These are phyloP conservation scores for Xylariales sp. DNA, from an alignment of 2,329 filamentous ascomycete genomes.

Conservation along the genomic window DNA sequence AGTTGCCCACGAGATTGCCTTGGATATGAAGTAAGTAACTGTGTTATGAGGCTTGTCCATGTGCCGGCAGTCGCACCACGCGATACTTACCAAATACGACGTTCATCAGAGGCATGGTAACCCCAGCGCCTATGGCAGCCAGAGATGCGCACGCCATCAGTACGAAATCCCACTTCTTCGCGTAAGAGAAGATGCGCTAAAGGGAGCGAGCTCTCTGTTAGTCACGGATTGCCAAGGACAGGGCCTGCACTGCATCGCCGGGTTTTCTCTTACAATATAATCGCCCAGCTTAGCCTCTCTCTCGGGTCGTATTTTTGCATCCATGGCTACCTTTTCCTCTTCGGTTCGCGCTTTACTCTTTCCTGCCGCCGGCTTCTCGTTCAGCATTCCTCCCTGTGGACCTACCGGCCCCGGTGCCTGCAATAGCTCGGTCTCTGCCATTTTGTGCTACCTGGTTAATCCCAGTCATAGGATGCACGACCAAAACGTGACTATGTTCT, in stretches of 20 bases:
- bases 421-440: too few relatives aligned
- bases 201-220: too few relatives aligned
- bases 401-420: too few relatives aligned
- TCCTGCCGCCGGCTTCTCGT: neutral
- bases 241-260: too few relatives aligned
- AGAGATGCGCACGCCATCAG: slow-evolving; percentile 42
- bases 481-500: too few relatives aligned
- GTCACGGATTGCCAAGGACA: too few relatives aligned
- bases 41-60: slow-evolving; percentile 6
- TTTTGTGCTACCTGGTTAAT: too few relatives aligned
- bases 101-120: slow-evolving; percentile 56
- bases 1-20: slow-evolving; percentile 43
- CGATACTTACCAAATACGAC: slow-evolving; percentile 46
- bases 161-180: slow-evolving; percentile 45
- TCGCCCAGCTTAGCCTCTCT: slow-evolving; percentile 40
- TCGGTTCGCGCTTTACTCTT: slow-evolving; percentile 9
- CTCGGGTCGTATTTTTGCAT: slow-evolving; percentile 35
- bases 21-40: slow-evolving; percentile 9
- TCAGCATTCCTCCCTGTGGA: slow-evolving; percentile 2
- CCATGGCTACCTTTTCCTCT: slow-evolving; percentile 23
- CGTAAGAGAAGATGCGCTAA: slow-evolving; percentile 50
- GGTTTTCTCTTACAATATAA: slow-evolving; percentile 37
- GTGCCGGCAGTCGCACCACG: neutral
- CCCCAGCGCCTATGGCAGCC: slow-evolving; percentile 47
- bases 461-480: too few relatives aligned